Percentiles rank a stretch among this genome's conserved stretches.
Evolutionary conservation across 108 stramenopile species (phyloP).

Genomic region (Cyclotella cryptica): DNA sequence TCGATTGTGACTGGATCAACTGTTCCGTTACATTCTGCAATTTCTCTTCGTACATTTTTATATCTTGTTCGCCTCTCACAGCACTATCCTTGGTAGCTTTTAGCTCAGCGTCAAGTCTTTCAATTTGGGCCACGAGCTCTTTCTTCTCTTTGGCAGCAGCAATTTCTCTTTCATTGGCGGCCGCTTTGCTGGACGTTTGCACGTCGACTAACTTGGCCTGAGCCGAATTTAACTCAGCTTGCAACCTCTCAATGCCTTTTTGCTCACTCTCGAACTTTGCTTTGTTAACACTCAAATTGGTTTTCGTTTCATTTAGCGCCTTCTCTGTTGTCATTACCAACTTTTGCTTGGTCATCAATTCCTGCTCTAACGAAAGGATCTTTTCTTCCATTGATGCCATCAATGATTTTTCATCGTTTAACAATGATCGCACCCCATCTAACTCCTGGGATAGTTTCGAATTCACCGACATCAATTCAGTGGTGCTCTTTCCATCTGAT

Average conservation of each 20-base stretch:
- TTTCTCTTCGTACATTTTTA: constrained; percentile 33
- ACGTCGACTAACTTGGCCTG: constrained; percentile 28
- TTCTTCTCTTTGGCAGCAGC: constrained; percentile 23
- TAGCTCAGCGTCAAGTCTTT: constrained; percentile 21
- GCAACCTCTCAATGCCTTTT: constrained; percentile 16
- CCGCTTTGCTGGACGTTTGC: constrained; percentile 11
- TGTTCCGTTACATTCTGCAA: constrained; percentile 27
- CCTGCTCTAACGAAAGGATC: constrained; percentile 29
- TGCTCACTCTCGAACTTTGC: constrained; percentile 21
- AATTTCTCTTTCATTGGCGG: constrained; percentile 8
- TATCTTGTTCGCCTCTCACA: constrained; percentile 11
- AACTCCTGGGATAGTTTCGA: constrained; percentile 25
- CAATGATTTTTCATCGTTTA: constrained; percentile 30
- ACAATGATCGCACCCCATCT: constrained; percentile 10
- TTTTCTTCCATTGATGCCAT: constrained; percentile 32
- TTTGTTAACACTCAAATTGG: constrained; percentile 20
- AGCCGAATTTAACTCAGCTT: constrained; percentile 25
- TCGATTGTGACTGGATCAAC: constrained; percentile 29
- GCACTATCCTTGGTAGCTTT: constrained; percentile 29
- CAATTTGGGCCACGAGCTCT: constrained; percentile 25
- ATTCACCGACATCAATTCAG: constrained; percentile 20
- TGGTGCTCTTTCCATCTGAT: constrained; percentile 14
- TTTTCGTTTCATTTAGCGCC: constrained; percentile 33
- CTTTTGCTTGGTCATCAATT: constrained; percentile 31
- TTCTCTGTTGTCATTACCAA: constrained; percentile 26